These are phyloP conservation scores for Sarcodon aspratus DNA, from an alignment of 768 basidiomycete genomes.

Conservation along the genomic window DNA sequence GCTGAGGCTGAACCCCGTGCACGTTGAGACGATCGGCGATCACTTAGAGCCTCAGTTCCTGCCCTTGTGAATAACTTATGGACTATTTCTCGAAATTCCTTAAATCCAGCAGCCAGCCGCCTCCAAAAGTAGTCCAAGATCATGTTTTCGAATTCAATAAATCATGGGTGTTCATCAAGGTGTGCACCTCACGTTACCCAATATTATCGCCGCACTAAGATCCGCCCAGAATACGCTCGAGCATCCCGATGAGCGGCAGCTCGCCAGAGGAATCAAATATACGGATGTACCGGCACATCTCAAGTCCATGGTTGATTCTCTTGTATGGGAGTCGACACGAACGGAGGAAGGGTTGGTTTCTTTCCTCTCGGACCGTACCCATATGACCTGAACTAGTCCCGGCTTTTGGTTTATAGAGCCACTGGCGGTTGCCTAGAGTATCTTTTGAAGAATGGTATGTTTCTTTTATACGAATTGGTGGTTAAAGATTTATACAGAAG, in stretches of 20 bases:
- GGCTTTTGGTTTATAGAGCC: slow-evolving; percentile 31
- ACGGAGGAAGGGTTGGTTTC: slow-evolving; percentile 70
- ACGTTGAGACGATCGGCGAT: too few relatives aligned
- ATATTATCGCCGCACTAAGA: background rate
- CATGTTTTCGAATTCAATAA: slow-evolving; percentile 62
- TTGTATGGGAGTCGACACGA: slow-evolving; percentile 77
- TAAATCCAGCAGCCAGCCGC: slow-evolving; percentile 29
- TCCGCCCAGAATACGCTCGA: slow-evolving; percentile 59
- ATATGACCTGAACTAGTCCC: background rate
- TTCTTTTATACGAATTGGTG: background rate
- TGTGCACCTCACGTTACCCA: slow-evolving; percentile 15
- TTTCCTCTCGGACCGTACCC: background rate
- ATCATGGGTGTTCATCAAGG: slow-evolving; percentile 71
- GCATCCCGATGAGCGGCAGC: slow-evolving; percentile 82
- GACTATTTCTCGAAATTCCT: slow-evolving; percentile 85
- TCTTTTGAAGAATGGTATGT: slow-evolving; percentile 74
- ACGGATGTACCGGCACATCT: slow-evolving; percentile 75
- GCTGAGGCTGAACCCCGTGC: too few relatives aligned
- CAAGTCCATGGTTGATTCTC: slow-evolving; percentile 70
- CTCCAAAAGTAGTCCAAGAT: slow-evolving; percentile 44
- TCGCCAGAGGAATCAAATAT: slow-evolving; percentile 66
- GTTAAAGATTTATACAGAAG: slow-evolving; percentile 1
- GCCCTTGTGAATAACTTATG: slow-evolving; percentile 26
- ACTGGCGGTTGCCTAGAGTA: slow-evolving; percentile 90
- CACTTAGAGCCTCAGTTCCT: too few relatives aligned